Percentiles rank a stretch among this genome's conserved stretches.
phyloP scores from a whole-genome alignment of 805 yeast species.

The Metschnikowia arizonensis region DNA sequence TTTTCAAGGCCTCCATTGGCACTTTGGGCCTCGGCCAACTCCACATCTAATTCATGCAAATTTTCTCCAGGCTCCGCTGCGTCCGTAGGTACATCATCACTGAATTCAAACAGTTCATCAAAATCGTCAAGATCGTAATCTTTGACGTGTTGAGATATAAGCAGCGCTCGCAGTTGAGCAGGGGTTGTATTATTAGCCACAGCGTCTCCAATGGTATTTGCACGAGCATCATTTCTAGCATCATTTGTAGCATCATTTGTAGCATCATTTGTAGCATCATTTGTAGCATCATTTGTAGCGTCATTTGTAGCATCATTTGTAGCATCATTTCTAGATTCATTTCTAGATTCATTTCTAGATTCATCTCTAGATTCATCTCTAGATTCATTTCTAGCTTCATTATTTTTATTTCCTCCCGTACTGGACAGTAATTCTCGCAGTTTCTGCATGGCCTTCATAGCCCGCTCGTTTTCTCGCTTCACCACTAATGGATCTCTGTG shows the following conservation, averaged over 20 bases:
- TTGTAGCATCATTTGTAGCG: too few relatives aligned
- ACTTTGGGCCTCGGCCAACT: conserved; percentile 1
- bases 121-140: conserved; percentile 27
- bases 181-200: too few relatives aligned
- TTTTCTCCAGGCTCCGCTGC: conserved; percentile 11
- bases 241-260: background rate
- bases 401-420: background rate
- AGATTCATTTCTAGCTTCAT: too few relatives aligned
- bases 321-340: too few relatives aligned
- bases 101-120: conserved; percentile 39
- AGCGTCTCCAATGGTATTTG: too few relatives aligned
- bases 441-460: conserved; percentile 2
- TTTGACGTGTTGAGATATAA: conserved; percentile 5
- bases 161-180: background rate
- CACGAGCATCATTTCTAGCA: background rate
- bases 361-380: too few relatives aligned
- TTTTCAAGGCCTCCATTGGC: background rate
- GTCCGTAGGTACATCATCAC: conserved; percentile 35
- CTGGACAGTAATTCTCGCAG: too few relatives aligned
- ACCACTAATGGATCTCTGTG: conserved; percentile 35
- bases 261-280: too few relatives aligned
- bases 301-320: too few relatives aligned
- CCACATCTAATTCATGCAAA: conserved; percentile 1
- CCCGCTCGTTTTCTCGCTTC: conserved; percentile 25
- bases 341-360: too few relatives aligned